A percentile compares a stretch with the other conserved stretches of the same genome.
These are phyloP conservation scores for Microsporum audouinii DNA, from an alignment of 2,329 filamentous ascomycete genomes.

Conservation along the genomic window DNA sequence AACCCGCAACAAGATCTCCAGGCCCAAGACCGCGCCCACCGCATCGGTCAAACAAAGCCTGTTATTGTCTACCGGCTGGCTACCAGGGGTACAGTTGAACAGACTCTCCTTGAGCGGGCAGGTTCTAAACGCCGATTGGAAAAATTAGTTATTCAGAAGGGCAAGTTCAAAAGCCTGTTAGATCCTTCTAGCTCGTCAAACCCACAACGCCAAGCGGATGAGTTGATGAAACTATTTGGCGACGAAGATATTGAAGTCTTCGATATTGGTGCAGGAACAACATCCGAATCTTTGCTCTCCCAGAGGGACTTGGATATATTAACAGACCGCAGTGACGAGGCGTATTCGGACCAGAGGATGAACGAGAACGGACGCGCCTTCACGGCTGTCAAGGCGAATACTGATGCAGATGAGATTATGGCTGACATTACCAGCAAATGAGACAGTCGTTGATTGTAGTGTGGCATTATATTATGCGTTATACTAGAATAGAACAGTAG, in stretches of 20 bases:
- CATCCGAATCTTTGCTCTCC: constrained; percentile 56
- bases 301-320: constrained; percentile 66
- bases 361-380: constrained; percentile 49
- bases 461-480: neutral
- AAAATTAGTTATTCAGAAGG: constrained; percentile 91
- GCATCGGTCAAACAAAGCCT: constrained; percentile 84
- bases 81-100: constrained; percentile 85
- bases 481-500: constrained; percentile 12
- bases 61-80: constrained; percentile 91
- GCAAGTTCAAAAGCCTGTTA: constrained; percentile 60
- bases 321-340: constrained; percentile 60
- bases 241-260: constrained; percentile 62
- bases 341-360: constrained; percentile 62
- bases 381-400: constrained; percentile 69
- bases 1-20: constrained; percentile 96
- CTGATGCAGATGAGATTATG: constrained; percentile 28
- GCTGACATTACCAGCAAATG: constrained; percentile 12
- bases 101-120: constrained; percentile 71
- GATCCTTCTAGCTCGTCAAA: constrained; percentile 44
- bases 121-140: constrained; percentile 87
- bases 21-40: constrained; percentile 87
- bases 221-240: constrained; percentile 53
- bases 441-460: constrained; percentile 5
- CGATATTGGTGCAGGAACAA: constrained; percentile 41
- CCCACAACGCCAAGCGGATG: constrained; percentile 42